Evolutionary conservation across 306 rosid species (phyloP).

Genomic region (Sphenostylis stenocarpa): DNA sequence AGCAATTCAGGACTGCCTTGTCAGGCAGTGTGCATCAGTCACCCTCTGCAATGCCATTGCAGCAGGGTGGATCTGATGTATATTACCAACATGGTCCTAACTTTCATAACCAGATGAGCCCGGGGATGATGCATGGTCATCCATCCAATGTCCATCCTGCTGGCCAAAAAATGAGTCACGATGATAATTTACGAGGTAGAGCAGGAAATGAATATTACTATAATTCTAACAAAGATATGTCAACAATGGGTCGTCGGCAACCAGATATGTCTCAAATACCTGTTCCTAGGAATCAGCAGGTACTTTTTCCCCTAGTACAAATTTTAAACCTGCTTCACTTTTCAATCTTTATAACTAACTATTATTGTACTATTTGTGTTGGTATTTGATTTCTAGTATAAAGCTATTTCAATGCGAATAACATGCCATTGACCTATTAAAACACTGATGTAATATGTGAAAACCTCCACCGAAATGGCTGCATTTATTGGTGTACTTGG

Average conservation of each 20-base stretch:
- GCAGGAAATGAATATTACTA: conserved; percentile 67
- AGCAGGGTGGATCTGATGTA: conserved; percentile 61
- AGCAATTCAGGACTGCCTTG: conserved; percentile 58
- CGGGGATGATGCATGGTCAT: conserved; percentile 61
- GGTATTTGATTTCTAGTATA: neutral
- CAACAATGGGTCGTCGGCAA: conserved; percentile 58
- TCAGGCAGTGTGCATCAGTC: conserved; percentile 58
- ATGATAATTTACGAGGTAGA: conserved; percentile 57
- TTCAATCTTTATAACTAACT: neutral
- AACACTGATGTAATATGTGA: neutral
- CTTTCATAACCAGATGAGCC: conserved; percentile 69
- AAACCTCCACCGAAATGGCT: neutral
- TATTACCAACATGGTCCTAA: conserved; percentile 65
- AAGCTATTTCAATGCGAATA: conserved; percentile 1
- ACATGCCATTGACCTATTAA: neutral
- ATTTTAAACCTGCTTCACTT: neutral
- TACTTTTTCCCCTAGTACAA: conserved; percentile 15
- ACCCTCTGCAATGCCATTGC: conserved; percentile 57
- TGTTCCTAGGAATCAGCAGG: conserved; percentile 72
- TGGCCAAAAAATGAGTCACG: conserved; percentile 60
- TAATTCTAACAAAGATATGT: conserved; percentile 63
- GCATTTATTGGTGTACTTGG: neutral
- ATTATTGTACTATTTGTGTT: neutral
- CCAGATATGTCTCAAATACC: conserved; percentile 77
- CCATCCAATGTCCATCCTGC: conserved; percentile 61